A percentile compares a stretch with the other conserved stretches of the same genome.
Conservation (phyloP, 495 filamentous ascomycete genomes). For the Trichoderma orchidacearum region DNA sequence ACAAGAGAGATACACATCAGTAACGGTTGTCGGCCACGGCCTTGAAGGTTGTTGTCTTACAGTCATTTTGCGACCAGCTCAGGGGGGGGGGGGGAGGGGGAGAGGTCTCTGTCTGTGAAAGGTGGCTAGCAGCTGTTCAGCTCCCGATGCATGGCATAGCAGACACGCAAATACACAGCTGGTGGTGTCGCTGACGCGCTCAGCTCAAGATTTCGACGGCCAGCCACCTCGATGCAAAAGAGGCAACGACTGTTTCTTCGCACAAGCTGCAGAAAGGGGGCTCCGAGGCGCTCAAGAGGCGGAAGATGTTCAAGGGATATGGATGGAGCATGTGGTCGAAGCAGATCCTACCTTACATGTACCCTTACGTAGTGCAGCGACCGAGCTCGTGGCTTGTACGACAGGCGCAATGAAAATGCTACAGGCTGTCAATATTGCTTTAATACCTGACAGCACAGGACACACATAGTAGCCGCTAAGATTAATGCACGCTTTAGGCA, state of each 20-base stretch:
- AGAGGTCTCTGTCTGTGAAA: neutral
- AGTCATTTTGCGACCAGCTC: conserved; percentile 1
- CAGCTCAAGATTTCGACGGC: neutral
- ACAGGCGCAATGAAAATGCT: too few relatives aligned
- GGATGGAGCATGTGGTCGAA: neutral
- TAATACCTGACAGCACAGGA: too few relatives aligned
- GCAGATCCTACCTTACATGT: neutral
- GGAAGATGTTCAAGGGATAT: neutral
- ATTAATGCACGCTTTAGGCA: neutral
- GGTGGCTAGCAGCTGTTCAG: neutral
- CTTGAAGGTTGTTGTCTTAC: neutral
- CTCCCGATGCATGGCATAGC: neutral
- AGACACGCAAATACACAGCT: neutral
- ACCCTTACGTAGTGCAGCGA: neutral
- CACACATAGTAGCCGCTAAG: too few relatives aligned
- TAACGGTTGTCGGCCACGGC: neutral
- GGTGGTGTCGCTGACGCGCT: neutral
- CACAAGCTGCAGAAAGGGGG: neutral
- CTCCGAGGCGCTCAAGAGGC: neutral
- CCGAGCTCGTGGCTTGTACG: neutral
- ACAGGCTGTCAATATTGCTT: too few relatives aligned
- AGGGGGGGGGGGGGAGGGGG: neutral
- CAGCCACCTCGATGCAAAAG: neutral
- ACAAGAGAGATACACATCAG: neutral
- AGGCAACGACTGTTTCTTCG: neutral